phyloP scores from a whole-genome alignment of 2,329 filamentous ascomycete genomes.

The Epichloe scottii region DNA sequence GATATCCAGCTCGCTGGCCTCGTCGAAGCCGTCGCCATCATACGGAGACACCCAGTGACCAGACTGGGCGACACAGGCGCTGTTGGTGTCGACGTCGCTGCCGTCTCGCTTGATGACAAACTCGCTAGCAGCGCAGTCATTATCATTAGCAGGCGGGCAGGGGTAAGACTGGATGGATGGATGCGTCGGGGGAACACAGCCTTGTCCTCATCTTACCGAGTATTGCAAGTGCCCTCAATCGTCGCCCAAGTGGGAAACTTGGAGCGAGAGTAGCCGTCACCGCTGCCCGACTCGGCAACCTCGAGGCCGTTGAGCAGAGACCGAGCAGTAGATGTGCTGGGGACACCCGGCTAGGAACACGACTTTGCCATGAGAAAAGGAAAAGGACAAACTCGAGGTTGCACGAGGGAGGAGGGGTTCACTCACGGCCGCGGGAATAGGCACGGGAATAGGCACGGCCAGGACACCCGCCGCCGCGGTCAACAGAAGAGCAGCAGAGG shows the following conservation, averaged over 20 bases:
- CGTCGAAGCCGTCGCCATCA: constrained; percentile 59
- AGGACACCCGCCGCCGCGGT: constrained; percentile 14
- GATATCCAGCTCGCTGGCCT: constrained; percentile 61
- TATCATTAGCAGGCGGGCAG: no score
- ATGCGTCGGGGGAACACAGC: background rate
- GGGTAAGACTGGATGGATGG: no score
- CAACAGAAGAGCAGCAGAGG: constrained; percentile 15
- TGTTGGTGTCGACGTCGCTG: constrained; percentile 43
- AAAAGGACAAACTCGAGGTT: no score
- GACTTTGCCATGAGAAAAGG: background rate
- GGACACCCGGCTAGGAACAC: constrained; percentile 43
- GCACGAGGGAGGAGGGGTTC: background rate
- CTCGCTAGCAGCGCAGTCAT: constrained; percentile 30
- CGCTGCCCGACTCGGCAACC: constrained; percentile 41
- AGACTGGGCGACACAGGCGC: constrained; percentile 48
- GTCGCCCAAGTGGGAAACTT: constrained; percentile 63
- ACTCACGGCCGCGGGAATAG: constrained; percentile 15
- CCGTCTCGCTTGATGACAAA: constrained; percentile 65
- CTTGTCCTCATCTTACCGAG: constrained; percentile 28
- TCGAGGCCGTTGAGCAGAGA: constrained; percentile 45
- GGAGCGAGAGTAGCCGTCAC: constrained; percentile 48
- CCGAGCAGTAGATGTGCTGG: constrained; percentile 42
- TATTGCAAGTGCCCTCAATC: constrained; percentile 55
- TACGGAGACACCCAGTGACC: constrained; percentile 63
- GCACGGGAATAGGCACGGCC: constrained; percentile 16